These are phyloP conservation scores for Polytolypa hystricis DNA, from an alignment of 2,329 filamentous ascomycete species.

Conservation along the genomic window DNA sequence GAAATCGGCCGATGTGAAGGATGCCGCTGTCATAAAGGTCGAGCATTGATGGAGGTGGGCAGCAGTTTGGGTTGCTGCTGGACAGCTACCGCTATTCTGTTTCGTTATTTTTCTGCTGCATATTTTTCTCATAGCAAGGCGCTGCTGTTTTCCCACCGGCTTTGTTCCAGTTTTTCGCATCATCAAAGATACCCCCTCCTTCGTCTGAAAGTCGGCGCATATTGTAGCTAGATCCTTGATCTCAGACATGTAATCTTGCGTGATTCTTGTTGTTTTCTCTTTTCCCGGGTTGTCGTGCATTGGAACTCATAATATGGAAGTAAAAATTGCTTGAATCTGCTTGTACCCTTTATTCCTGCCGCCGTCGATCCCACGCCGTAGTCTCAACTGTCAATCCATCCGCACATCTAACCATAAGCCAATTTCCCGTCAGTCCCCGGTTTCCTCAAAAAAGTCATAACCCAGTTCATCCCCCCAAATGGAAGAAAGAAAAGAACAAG, in stretches of 20 bases:
- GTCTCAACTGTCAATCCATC: conserved; percentile 50
- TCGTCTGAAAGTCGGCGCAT: neutral
- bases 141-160: neutral
- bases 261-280: conserved; percentile 1
- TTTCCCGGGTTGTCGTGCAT: conserved; percentile 15
- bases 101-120: neutral
- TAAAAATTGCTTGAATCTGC: too few species aligned
- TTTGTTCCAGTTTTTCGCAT: neutral
- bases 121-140: neutral
- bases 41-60: conserved; percentile 12
- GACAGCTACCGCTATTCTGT: neutral
- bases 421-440: conserved; percentile 4
- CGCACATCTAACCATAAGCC: conserved; percentile 29
- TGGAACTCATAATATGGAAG: too few species aligned
- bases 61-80: conserved; percentile 9
- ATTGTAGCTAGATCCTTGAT: neutral
- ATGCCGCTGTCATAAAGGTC: conserved; percentile 13
- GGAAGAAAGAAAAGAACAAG: conserved; percentile 2
- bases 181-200: neutral
- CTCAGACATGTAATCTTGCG: neutral
- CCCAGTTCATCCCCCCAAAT: too few species aligned
- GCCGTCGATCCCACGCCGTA: conserved; percentile 43
- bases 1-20: conserved; percentile 15
- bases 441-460: too few species aligned
- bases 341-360: neutral